phyloP scores from a whole-genome alignment of 805 yeast genomes.

The Peterozyma toletana region DNA sequence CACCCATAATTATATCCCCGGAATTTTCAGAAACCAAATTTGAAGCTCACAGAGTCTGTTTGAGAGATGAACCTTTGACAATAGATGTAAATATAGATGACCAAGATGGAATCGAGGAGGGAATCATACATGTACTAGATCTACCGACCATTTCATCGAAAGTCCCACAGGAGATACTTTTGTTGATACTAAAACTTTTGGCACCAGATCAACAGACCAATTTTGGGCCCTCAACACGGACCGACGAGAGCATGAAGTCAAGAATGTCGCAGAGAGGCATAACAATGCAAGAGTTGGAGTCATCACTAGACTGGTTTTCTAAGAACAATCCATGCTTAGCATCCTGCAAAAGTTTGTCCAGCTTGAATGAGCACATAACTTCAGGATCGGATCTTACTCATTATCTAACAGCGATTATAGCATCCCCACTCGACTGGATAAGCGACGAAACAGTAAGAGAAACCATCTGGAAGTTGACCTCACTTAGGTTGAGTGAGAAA shows the following conservation, averaged over 20 bases:
- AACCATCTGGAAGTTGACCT: constrained; percentile 44
- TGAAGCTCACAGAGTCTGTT: not conserved
- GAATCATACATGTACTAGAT: constrained; percentile 47
- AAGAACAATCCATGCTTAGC: constrained; percentile 25
- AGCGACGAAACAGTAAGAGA: constrained; percentile 24
- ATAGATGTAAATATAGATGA: not conserved
- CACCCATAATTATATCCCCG: not conserved
- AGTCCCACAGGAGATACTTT: constrained; percentile 41
- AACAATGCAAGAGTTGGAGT: constrained; percentile 13
- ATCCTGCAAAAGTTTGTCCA: constrained; percentile 16
- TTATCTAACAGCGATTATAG: constrained; percentile 40
- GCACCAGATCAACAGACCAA: constrained; percentile 43
- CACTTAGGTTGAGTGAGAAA: constrained; percentile 65
- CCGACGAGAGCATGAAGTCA: constrained; percentile 1
- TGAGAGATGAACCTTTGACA: not conserved
- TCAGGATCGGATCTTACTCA: constrained; percentile 27
- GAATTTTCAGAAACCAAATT: not conserved
- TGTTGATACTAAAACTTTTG: constrained; percentile 38
- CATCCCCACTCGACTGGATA: constrained; percentile 44
- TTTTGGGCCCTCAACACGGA: constrained; percentile 26
- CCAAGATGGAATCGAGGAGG: constrained; percentile 17
- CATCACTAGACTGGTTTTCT: constrained; percentile 37
- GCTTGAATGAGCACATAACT: constrained; percentile 22
- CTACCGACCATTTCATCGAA: constrained; percentile 40
- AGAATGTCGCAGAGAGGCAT: constrained; percentile 28